A percentile compares a stretch with the other conserved stretches of the same genome.
Evolutionary conservation across 2,329 filamentous ascomycete species (phyloP).

Genomic region (Fusarium succisae): DNA sequence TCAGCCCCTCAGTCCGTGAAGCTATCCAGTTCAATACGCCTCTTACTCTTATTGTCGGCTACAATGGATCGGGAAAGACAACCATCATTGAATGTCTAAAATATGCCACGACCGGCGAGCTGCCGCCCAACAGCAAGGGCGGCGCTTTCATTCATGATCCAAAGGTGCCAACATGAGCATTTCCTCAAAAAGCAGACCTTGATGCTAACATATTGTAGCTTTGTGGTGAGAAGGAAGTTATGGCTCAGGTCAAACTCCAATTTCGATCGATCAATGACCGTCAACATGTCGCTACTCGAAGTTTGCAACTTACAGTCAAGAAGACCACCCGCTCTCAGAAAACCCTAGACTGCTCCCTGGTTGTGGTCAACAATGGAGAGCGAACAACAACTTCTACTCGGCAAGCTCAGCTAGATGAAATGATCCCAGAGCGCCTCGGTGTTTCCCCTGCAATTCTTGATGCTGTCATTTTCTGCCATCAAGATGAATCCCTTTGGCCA

Average conservation of each 20-base stretch:
- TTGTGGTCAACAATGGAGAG: constrained; percentile 82
- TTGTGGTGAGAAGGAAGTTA: constrained; percentile 84
- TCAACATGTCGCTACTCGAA: constrained; percentile 85
- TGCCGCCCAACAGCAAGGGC: constrained; percentile 89
- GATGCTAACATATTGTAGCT: constrained; percentile 57
- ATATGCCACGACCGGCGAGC: constrained; percentile 93
- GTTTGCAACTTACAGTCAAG: constrained; percentile 85
- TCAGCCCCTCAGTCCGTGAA: constrained; percentile 78
- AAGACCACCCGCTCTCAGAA: constrained; percentile 81
- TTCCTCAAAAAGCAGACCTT: not conserved
- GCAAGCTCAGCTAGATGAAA: constrained; percentile 81
- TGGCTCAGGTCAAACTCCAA: constrained; percentile 89
- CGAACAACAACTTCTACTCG: constrained; percentile 80
- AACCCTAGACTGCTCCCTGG: constrained; percentile 82
- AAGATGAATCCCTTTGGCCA: constrained; percentile 97
- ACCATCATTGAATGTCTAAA: constrained; percentile 99
- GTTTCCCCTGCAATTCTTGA: constrained; percentile 92
- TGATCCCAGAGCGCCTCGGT: constrained; percentile 86
- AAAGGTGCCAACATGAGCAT: constrained; percentile 64
- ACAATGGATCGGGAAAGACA: constrained; percentile 97
- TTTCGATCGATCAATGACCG: constrained; percentile 83
- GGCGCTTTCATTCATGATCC: constrained; percentile 98
- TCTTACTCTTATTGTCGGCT: constrained; percentile 93
- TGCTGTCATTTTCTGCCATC: constrained; percentile 97
- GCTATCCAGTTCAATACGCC: constrained; percentile 89